A percentile compares a stretch with the other conserved stretches of the same genome.
Evolutionary conservation across 495 filamentous ascomycete species (phyloP).

Genomic region (Astrothelium macrocarpum): DNA sequence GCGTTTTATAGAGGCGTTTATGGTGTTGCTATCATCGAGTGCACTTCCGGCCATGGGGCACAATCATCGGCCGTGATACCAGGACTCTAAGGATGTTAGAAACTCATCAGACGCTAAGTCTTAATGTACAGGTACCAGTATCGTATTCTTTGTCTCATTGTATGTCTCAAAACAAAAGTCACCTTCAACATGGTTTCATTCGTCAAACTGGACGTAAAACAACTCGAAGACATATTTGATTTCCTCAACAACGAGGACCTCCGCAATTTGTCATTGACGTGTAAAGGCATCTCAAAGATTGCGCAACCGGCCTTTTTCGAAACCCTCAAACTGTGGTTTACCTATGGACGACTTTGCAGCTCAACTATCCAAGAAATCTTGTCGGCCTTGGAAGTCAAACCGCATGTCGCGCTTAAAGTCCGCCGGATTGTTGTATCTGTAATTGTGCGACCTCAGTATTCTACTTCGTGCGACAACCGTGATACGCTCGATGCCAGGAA

Average conservation of each 20-base stretch:
- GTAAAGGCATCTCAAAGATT: background rate
- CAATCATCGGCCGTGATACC: background rate
- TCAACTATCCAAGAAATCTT: background rate
- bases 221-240: background rate
- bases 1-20: background rate
- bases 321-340: background rate
- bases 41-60: background rate
- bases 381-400: background rate
- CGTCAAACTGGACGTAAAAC: background rate
- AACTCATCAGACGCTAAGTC: background rate
- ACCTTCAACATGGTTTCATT: background rate
- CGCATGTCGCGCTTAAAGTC: background rate
- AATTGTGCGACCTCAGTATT: too few relatives aligned
- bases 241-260: background rate
- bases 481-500: too few relatives aligned
- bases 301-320: background rate
- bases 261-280: background rate
- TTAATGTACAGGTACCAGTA: background rate
- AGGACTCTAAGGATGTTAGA: background rate
- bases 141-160: background rate
- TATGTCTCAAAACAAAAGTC: background rate
- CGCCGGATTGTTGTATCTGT: too few relatives aligned
- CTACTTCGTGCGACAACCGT: too few relatives aligned
- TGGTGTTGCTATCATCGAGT: background rate
- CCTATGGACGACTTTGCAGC: background rate